Conservation (phyloP, 2,329 filamentous ascomycete genomes). For the Clonostachys solani region DNA sequence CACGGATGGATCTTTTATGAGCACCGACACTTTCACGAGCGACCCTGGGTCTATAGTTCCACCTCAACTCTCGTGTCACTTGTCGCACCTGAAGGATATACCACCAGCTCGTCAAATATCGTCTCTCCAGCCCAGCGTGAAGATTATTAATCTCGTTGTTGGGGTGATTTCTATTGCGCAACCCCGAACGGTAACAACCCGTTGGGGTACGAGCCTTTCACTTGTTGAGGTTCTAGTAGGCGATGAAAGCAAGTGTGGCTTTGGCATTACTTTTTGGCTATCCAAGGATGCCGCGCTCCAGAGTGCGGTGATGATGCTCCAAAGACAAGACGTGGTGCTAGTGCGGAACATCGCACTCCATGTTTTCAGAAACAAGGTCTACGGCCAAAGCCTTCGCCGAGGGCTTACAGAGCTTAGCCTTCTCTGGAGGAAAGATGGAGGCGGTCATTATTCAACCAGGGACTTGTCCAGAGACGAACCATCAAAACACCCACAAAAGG, state of each 20-base stretch:
- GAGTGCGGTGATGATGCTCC: slow-evolving; percentile 39
- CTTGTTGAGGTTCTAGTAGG: slow-evolving; percentile 77
- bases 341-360: slow-evolving; percentile 75
- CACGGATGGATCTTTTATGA: slow-evolving; percentile 8
- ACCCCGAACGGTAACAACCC: slow-evolving; percentile 63
- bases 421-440: slow-evolving; percentile 47
- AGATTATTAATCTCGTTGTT: slow-evolving; percentile 78
- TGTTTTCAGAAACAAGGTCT: slow-evolving; percentile 72
- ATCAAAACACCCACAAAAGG: slow-evolving; percentile 42
- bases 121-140: slow-evolving; percentile 71
- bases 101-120: slow-evolving; percentile 63
- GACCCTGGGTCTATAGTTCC: slow-evolving; percentile 14
- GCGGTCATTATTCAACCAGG: slow-evolving; percentile 51
- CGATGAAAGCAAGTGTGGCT: slow-evolving; percentile 79
- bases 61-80: slow-evolving; percentile 20
- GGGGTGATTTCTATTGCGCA: slow-evolving; percentile 70
- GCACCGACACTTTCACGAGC: slow-evolving; percentile 23
- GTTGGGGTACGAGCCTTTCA: slow-evolving; percentile 56
- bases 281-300: slow-evolving; percentile 25
- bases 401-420: slow-evolving; percentile 67
- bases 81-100: slow-evolving; percentile 60
- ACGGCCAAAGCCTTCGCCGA: slow-evolving; percentile 75
- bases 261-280: slow-evolving; percentile 84
- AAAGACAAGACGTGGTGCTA: slow-evolving; percentile 72
- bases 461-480: slow-evolving; percentile 31